Evolutionary conservation across 2,329 filamentous ascomycete genomes (phyloP), one percentile per base, ranked within the genome.

Genomic region (Alternaria novae-zelandiae): DNA sequence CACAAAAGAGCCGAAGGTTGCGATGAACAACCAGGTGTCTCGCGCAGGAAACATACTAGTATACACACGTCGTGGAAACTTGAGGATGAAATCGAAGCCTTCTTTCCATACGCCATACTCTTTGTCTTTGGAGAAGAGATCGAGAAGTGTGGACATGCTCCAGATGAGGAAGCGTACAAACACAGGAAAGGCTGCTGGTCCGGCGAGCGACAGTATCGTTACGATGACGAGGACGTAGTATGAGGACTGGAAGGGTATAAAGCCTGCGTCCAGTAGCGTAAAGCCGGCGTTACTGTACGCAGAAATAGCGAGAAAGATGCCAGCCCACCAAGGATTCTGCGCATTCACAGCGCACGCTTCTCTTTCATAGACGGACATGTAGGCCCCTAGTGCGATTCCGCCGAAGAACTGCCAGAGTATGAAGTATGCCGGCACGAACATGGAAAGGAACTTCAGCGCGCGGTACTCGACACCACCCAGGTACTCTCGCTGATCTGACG

Each of bases 41-140:
- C 63, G 61, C n/a, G 65, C 46, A 25, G 69, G 65, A 21, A 71
- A 71, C 69, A 71, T 71, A 55, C 69, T 71, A 25, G 65, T 71
- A 36, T 71, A 71, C 20, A 71, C 69, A 28, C 49, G 49, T 1
- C 49, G 49, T n/a, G 68, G 68, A 13, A 70, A 70, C 20, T 60
- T 70, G 41, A 70, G 63, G 21, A 69, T 70, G 26, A 70, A 70
- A 20, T 70, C 68, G 23, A 70, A 70, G 13, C 68, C 69, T 53
- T 68, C 67, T 57, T 66, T 71, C 69, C 69, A 71, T 13, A 71
- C 64, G 26, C 69, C 67, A 56, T 71, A 71, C 44, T 71, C 66
- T 54, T 69, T 66, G 36, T 63, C 41, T 50, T 66, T 62, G 17
- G 66, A 69, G 45, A 67, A 66, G n/a, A 69, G 51, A 49, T 69